Conservation (phyloP, 371 early-diverging fungal genomes). For the Rhizopus stolonifer region DNA sequence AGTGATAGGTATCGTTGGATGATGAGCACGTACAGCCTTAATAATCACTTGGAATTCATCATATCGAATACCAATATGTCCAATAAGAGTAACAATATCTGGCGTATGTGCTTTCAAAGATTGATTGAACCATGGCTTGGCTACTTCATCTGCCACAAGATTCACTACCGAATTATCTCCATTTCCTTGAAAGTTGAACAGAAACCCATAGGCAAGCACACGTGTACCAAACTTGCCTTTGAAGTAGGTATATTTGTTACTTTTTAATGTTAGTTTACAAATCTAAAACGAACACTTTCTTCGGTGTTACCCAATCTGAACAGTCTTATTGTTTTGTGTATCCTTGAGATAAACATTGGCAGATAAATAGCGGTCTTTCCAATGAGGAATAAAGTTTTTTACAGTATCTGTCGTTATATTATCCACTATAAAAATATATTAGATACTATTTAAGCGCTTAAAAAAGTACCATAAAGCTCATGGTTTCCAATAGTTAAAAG, state of each 20-base stretch:
- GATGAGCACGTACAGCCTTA: conserved; percentile 50
- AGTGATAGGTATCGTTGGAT: conserved; percentile 55
- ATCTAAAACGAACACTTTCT: too few relatives aligned
- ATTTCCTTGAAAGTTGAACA: conserved; percentile 51
- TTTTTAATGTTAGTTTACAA: too few relatives aligned
- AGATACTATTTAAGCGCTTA: background rate
- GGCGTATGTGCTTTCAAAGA: conserved; percentile 46
- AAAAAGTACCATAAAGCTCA: conserved; percentile 53
- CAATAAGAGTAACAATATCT: conserved; percentile 57
- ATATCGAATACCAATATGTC: conserved; percentile 54
- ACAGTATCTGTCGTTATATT: conserved; percentile 32
- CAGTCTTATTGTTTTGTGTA: conserved; percentile 43
- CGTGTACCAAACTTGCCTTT: conserved; percentile 54
- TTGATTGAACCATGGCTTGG: conserved; percentile 56
- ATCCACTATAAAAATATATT: conserved; percentile 21
- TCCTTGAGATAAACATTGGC: conserved; percentile 55
- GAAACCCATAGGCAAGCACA: conserved; percentile 59
- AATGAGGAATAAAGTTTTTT: conserved; percentile 48
- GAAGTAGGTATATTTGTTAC: conserved; percentile 30
- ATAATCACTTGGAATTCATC: conserved; percentile 47
- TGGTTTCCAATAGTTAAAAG: conserved; percentile 56
- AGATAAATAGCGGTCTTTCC: conserved; percentile 55
- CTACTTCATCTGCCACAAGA: conserved; percentile 48
- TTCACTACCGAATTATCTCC: conserved; percentile 42
- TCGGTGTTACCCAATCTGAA: conserved; percentile 48